Conservation (phyloP, 2,329 filamentous ascomycete genomes). For the Venturia effusa region DNA sequence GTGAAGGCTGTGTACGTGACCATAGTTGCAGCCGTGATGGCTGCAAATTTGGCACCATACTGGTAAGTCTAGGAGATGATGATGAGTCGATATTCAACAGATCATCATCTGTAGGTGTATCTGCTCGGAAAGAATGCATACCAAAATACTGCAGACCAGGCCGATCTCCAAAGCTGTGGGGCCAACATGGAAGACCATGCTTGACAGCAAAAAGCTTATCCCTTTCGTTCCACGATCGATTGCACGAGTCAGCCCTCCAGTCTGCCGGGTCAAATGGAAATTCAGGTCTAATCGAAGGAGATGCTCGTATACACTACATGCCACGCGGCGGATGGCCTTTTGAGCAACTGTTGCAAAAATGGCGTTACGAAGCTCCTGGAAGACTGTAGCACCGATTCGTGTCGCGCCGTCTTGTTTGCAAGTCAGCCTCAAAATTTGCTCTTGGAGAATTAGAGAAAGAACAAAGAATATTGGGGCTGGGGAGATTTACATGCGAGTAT, state of each 20-base stretch:
- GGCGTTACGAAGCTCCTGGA: conserved; percentile 89
- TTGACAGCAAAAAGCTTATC: conserved; percentile 92
- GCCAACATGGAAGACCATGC: conserved; percentile 96
- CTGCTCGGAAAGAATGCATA: conserved; percentile 30
- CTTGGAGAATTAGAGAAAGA: not conserved
- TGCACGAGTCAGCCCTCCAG: conserved; percentile 82
- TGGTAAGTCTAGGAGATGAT: conserved; percentile 59
- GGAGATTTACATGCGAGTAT: conserved; percentile 63
- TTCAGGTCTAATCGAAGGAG: conserved; percentile 78
- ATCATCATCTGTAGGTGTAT: not conserved
- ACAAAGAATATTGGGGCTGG: not conserved
- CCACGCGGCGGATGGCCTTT: conserved; percentile 86
- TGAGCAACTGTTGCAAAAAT: conserved; percentile 95
- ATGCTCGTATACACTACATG: conserved; percentile 86
- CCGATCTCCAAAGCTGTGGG: conserved; percentile 89
- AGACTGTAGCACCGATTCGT: conserved; percentile 76
- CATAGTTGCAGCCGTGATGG: conserved; percentile 86
- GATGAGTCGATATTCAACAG: not conserved
- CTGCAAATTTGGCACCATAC: conserved; percentile 84
- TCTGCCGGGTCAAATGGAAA: conserved; percentile 91
- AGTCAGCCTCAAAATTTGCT: not conserved
- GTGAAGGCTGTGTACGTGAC: conserved; percentile 92
- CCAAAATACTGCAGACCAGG: conserved; percentile 88
- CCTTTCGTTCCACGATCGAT: conserved; percentile 97
- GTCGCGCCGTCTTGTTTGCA: conserved; percentile 58